Evolutionary conservation across 805 yeast species (phyloP).

Genomic region (Candida boleticola): DNA sequence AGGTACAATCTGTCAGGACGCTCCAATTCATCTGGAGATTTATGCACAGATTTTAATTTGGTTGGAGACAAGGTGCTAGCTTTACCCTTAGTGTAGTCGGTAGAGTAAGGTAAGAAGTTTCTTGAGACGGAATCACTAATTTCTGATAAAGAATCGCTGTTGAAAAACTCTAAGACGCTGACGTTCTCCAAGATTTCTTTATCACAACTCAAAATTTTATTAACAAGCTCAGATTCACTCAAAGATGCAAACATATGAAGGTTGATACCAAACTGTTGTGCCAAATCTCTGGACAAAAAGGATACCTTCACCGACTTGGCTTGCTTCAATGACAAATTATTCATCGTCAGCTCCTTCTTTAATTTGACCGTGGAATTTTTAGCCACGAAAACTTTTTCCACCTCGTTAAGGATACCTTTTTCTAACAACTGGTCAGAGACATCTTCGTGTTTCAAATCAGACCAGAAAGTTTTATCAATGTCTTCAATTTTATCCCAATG

Average conservation of each 20-base stretch:
- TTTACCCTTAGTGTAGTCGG: slow-evolving; percentile 52
- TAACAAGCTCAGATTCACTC: slow-evolving; percentile 63
- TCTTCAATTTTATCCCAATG: slow-evolving; percentile 95
- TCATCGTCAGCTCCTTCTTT: slow-evolving; percentile 12
- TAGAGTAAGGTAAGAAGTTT: slow-evolving; percentile 76
- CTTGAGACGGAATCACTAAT: slow-evolving; percentile 68
- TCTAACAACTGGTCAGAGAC: slow-evolving; percentile 63
- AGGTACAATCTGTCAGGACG: slow-evolving; percentile 84
- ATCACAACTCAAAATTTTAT: slow-evolving; percentile 75
- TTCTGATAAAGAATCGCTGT: slow-evolving; percentile 71
- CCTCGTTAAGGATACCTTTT: slow-evolving; percentile 78
- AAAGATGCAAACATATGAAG: slow-evolving; percentile 70
- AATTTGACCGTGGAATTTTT: slow-evolving; percentile 49
- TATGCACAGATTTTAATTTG: slow-evolving; percentile 21
- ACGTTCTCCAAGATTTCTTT: slow-evolving; percentile 63
- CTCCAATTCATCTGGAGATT: slow-evolving; percentile 64
- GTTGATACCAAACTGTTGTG: slow-evolving; percentile 94
- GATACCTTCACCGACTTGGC: slow-evolving; percentile 49
- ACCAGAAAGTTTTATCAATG: slow-evolving; percentile 87
- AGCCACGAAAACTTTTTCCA: slow-evolving; percentile 86
- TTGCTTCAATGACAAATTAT: slow-evolving; percentile 25
- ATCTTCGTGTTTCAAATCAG: slow-evolving; percentile 55
- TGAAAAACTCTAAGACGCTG: slow-evolving; percentile 82
- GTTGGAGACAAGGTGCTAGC: slow-evolving; percentile 16
- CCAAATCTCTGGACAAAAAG: slow-evolving; percentile 76